Conservation (phyloP, 2,329 filamentous ascomycete species). For the Penicillium sclerotiorum region DNA sequence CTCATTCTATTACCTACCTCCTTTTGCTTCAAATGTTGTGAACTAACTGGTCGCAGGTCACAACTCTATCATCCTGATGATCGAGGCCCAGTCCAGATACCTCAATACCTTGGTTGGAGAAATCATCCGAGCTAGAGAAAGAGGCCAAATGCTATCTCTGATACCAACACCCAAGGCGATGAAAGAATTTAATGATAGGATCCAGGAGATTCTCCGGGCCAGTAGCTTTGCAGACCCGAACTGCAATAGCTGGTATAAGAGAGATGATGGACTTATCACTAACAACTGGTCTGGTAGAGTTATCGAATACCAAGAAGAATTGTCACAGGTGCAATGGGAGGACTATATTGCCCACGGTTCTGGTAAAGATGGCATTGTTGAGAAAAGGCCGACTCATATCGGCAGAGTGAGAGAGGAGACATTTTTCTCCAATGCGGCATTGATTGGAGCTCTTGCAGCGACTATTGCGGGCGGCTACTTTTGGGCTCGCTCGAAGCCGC, state of each 20-base stretch:
- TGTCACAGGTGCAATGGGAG: conserved; percentile 34
- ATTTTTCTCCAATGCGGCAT: conserved; percentile 31
- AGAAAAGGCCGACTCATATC: conserved; percentile 29
- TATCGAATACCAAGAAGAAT: conserved; percentile 56
- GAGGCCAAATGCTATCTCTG: conserved; percentile 48
- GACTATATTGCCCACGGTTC: conserved; percentile 34
- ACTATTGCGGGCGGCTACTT: conserved; percentile 50
- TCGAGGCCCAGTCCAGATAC: conserved; percentile 60
- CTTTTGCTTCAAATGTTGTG: not conserved
- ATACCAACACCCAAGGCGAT: conserved; percentile 46
- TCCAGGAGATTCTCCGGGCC: conserved; percentile 49
- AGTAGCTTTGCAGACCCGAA: conserved; percentile 57
- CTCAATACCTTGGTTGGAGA: conserved; percentile 54
- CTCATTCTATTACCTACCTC: too few relatives aligned
- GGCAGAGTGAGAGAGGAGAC: conserved; percentile 41
- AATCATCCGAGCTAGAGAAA: conserved; percentile 49
- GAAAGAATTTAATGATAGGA: conserved; percentile 48
- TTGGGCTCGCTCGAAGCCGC: conserved; percentile 2
- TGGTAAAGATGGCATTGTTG: conserved; percentile 23
- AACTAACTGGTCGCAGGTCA: conserved; percentile 41
- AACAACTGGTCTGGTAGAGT: conserved; percentile 61
- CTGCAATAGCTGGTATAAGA: conserved; percentile 62
- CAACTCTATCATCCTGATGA: conserved; percentile 64
- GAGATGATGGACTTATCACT: conserved; percentile 55
- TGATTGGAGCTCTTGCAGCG: conserved; percentile 70